Evolutionary conservation across 805 yeast species (phyloP), one percentile per base, ranked within the genome.

Genomic region (Candida arabinofermentans): DNA sequence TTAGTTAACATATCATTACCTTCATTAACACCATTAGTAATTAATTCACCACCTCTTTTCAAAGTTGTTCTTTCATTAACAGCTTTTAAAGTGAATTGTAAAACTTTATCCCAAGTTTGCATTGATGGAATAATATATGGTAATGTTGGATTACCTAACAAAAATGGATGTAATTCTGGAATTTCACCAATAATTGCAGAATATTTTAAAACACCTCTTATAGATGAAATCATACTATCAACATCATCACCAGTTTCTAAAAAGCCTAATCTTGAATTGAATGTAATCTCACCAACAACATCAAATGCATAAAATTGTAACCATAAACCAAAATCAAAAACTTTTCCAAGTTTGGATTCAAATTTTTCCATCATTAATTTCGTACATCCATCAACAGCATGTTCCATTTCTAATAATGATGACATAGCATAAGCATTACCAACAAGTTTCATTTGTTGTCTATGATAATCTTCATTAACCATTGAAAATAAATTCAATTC

Each of bases 31-130:
- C 48, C 50, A 26, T 48, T 45, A 18, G 46, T 46, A 5, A 26
- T 34, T n/a, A 48, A 37, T 18, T 48, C 52, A 24, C 50, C 50
- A 33, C 43, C 47, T 37, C 48, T 43, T 32, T 46, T 38, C 37
- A 48, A 37, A 4, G 45, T 29, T 2, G 47, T 46, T 29, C 50
- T 39, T 24, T 40, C 39, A 18, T 47, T 45, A 16, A 47, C 45
- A 13, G 51, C 51, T 18, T 42, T 14, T 16, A 45, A 40, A 12
- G 47, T 46, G 41, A 46, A 46, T 14, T 34, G 30, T 26, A 48
- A 41, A 10, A 48, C 52, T 24, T 36, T 33, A 37, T 46, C 44
- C 52, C 50, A 48, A 19, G 52, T 44, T 37, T 48, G 49, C 50
- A 43, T 48, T 4, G 44, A 39, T 24, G 52, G 50, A 21, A 46